phyloP scores from a whole-genome alignment of 768 basidiomycete species.

The Tulasnella sp. region DNA sequence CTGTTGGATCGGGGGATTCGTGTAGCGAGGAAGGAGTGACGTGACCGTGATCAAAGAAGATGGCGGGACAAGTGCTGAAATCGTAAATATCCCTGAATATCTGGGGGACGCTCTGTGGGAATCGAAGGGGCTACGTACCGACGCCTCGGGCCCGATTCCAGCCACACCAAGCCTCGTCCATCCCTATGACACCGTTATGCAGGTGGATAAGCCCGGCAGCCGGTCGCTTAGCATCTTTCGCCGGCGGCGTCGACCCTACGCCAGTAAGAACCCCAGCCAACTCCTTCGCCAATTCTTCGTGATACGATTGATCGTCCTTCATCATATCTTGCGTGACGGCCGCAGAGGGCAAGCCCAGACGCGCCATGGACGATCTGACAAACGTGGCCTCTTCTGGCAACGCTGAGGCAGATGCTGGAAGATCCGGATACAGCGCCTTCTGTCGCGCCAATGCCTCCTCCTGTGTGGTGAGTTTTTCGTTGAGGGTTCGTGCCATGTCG shows the following conservation, averaged over 20 bases:
- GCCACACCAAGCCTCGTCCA: constrained; percentile 91
- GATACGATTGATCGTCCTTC: constrained; percentile 67
- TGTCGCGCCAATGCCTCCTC: constrained; percentile 18
- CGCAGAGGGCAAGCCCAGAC: constrained; percentile 69
- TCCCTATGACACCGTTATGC: constrained; percentile 60
- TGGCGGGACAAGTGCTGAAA: constrained; percentile 76
- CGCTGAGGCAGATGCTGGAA: constrained; percentile 7
- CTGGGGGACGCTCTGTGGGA: background rate
- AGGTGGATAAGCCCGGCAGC: constrained; percentile 58
- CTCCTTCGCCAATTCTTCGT: constrained; percentile 71
- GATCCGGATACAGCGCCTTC: constrained; percentile 12
- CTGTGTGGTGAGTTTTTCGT: constrained; percentile 57
- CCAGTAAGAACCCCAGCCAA: constrained; percentile 62
- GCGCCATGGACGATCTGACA: constrained; percentile 79
- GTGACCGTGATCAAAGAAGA: constrained; percentile 69
- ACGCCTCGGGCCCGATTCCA: constrained; percentile 93
- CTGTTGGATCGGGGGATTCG: constrained; percentile 51
- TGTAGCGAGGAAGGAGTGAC: constrained; percentile 52
- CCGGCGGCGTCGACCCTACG: constrained; percentile 15
- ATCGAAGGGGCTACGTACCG: constrained; percentile 37
- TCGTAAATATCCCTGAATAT: background rate
- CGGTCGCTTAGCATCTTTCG: background rate
- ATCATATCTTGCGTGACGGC: constrained; percentile 87
- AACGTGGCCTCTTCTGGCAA: constrained; percentile 63
- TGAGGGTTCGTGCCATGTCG: constrained; percentile 75